Base-by-base conservation (phyloP, 805 yeast genomes). In the Starmerella stigmatis region DNA sequence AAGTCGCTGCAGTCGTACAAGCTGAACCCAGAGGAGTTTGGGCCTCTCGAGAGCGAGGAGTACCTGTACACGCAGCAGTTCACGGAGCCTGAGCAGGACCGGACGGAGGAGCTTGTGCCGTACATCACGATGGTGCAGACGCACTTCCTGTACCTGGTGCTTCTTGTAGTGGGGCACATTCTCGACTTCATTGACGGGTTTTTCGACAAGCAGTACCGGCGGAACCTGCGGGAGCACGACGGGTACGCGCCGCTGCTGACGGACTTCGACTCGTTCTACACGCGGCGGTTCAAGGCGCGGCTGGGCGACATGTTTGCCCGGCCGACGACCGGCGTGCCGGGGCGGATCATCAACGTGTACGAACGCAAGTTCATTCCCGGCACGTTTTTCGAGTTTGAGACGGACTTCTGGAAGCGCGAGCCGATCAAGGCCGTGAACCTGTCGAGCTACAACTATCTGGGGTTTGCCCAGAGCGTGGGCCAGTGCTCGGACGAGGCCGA, bases 311-410 rank as follows among this genome's bases (percentile, higher is more conserved):
- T 96, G 64, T 92, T 92, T 63, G 85, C 94, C 2, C 78, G 95
- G 61, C 96, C 96, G 34, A 85, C 94, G n/a, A 81, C 83, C 48
- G 97, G 96, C 42, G 97, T 89, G 17, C 97, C 99, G 1, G 99
- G 99, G 22, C 77, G 99, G 62, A 80, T 71, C 58, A 78, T 89
- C 56, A 75, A 78, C 47, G 80, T 94, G 57, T 79, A 81, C 57
- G 88, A 86, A 57, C 76, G 98, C 56, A 65, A 69, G 26, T 72
- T 86, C n/a, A 21, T 15, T 35, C 70, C 72, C 37, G 80, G 81
- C 54, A 74, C 75, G 57, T 77, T 78, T 60, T 70, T 71, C 31
- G 71, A 75, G 45, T 85, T 81, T 60, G 71, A 76, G 27, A 44
- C 20, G 25, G 33, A 26, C 25, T 19, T 27, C 25, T 28, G 25